Conservation (phyloP, 73 alveolate genomes). For the Halteria grandinella region DNA sequence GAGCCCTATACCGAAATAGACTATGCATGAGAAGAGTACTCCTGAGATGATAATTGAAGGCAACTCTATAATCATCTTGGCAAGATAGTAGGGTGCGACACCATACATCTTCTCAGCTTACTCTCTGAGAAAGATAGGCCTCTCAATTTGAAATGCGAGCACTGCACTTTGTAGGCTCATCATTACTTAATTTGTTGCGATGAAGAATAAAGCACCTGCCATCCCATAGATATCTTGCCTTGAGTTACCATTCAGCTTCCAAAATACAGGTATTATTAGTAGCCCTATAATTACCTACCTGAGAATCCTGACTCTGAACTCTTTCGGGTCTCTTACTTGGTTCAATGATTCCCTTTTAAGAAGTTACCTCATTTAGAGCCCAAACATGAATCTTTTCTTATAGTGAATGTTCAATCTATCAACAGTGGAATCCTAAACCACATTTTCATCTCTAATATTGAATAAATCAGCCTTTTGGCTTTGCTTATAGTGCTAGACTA, state of each 20-base stretch:
- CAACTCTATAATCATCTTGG: slow-evolving; percentile 58
- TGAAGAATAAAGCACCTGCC: slow-evolving; percentile 25
- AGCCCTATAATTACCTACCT: slow-evolving; percentile 10
- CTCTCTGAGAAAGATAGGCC: slow-evolving; percentile 77
- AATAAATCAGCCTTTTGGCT: too few species aligned
- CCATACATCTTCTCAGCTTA: slow-evolving; percentile 60
- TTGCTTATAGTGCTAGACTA: too few species aligned
- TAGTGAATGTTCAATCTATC: too few species aligned
- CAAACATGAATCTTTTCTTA: too few species aligned
- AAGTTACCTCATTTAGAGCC: neutral
- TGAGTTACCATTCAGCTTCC: neutral
- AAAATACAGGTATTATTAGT: slow-evolving; percentile 7
- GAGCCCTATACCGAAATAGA: slow-evolving; percentile 53
- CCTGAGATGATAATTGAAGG: slow-evolving; percentile 23
- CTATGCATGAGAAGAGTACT: neutral
- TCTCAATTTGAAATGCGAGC: slow-evolving; percentile 63
- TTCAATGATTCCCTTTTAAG: slow-evolving; percentile 5
- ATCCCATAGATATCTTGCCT: neutral
- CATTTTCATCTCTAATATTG: too few species aligned
- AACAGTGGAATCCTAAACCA: too few species aligned
- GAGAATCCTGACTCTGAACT: slow-evolving; percentile 25
- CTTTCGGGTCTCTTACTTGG: slow-evolving; percentile 23
- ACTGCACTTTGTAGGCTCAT: neutral
- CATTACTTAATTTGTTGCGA: slow-evolving; percentile 29
- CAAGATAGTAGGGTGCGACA: slow-evolving; percentile 59